Evolutionary conservation across 2,329 filamentous ascomycete species (phyloP), one percentile per base, ranked within the genome.

Genomic region (Plenodomus tracheiphilus): DNA sequence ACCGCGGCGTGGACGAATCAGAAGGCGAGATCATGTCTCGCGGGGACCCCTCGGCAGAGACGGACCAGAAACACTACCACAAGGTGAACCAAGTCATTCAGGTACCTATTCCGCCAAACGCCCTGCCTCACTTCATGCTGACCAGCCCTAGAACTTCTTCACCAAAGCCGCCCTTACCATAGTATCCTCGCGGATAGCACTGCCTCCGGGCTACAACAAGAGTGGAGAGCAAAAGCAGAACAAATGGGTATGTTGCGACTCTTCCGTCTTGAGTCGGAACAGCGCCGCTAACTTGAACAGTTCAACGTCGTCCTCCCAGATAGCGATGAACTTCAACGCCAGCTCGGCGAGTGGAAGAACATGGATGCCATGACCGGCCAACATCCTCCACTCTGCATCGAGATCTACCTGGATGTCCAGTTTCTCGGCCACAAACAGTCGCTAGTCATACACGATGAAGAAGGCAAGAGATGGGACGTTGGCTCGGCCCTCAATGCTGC

Each of bases 231-330:
- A 83, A 54, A 88, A 86, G 72, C 81, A 88, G 42, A 95, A 94
- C 69, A 91, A 89, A 84, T 96, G 91, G 90, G 91, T 93, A 81
- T 54, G 86, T 78, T 16, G 15, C 17, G 13, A 11, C 37, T 25
- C 36, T 18, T 3, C 36, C 16, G 16, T 9, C 35, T 7, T 18
- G 13, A 18, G n/a, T n/a, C n/a, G n/a, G 7, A 16, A 8, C 19
- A 37, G 22, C 43, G 18, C 16, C 4, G 35, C 60, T 68, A 37
- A 64, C 52, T 15, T 2, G 6, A 7, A 0, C 65, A 97, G 94
- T 99, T 97, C 75, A 95, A 96, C 77, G 85, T 97, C 61, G 88
- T 96, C 59, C 87, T 96, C 38, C 89, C 96, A 62, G 94, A 99
- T 63, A 93, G 93, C 55, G 90, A 96, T 66, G 85, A 89, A 52